A percentile compares a stretch with the other conserved stretches of the same genome.
Evolutionary conservation across 768 basidiomycete species (phyloP).

Genomic region (Rhizopogon vinicolor): DNA sequence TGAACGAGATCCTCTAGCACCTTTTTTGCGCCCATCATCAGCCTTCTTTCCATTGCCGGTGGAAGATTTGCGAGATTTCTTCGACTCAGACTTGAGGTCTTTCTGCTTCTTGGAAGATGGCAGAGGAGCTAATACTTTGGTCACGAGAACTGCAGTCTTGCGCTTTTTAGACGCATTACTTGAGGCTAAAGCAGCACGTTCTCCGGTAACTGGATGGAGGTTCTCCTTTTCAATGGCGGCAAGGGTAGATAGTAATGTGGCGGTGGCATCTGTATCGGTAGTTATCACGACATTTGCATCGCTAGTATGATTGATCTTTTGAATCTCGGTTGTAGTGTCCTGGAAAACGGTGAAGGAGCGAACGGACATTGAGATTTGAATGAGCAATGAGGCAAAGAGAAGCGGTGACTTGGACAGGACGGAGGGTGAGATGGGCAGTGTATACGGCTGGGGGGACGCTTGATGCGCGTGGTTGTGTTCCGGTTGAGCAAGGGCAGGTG

Average conservation of each 20-base stretch:
- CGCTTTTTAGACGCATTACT: slow-evolving; percentile 51
- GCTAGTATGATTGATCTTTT: slow-evolving; percentile 24
- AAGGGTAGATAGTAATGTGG: slow-evolving; percentile 32
- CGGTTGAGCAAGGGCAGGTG: slow-evolving; percentile 22
- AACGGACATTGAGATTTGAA: slow-evolving; percentile 40
- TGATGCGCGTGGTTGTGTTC: slow-evolving; percentile 20
- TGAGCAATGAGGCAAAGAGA: slow-evolving; percentile 6
- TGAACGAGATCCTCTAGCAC: slow-evolving; percentile 26
- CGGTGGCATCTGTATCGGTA: slow-evolving; percentile 18
- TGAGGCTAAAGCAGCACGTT: slow-evolving; percentile 40
- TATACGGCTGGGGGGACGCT: slow-evolving; percentile 2
- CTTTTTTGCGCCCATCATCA: slow-evolving; percentile 39
- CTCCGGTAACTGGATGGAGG: slow-evolving; percentile 68
- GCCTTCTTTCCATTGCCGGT: slow-evolving; percentile 17
- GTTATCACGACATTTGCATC: slow-evolving; percentile 18
- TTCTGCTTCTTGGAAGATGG: slow-evolving; percentile 37
- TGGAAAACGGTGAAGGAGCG: slow-evolving; percentile 64
- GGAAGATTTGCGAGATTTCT: slow-evolving; percentile 52
- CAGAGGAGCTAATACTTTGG: slow-evolving; percentile 36
- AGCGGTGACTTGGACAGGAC: background rate
- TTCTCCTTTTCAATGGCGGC: slow-evolving; percentile 71
- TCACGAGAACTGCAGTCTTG: slow-evolving; percentile 54
- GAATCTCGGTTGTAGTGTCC: slow-evolving; percentile 39
- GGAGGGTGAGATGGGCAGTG: slow-evolving; percentile 1
- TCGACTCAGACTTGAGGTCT: slow-evolving; percentile 42